phyloP scores from a whole-genome alignment of 129 eudicot species.

The Lonicera japonica region DNA sequence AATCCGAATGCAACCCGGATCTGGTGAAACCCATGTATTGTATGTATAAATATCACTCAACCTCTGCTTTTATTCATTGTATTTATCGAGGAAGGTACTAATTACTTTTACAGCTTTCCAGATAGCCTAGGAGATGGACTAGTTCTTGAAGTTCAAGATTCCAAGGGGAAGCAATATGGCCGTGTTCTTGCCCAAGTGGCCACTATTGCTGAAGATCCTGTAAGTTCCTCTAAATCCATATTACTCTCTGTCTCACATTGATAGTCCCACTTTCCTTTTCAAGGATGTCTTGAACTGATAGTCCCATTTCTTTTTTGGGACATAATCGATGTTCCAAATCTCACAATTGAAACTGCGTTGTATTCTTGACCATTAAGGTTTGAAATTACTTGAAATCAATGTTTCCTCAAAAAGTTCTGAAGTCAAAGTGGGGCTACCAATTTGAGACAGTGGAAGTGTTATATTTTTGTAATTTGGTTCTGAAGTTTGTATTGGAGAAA shows the following conservation, averaged over 20 bases:
- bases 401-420: too few relatives aligned
- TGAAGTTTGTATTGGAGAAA: constrained; percentile 1
- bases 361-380: too few relatives aligned
- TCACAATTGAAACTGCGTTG: too few relatives aligned
- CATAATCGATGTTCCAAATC: too few relatives aligned
- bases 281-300: not conserved
- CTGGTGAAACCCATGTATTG: constrained; percentile 81
- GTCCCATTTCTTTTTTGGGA: too few relatives aligned
- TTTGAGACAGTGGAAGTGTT: not conserved
- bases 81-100: constrained; percentile 12
- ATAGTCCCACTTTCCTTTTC: too few relatives aligned
- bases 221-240: constrained; percentile 14
- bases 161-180: constrained; percentile 68
- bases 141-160: constrained; percentile 70
- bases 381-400: too few relatives aligned
- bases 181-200: constrained; percentile 85
- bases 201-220: constrained; percentile 75
- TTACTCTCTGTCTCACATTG: not conserved
- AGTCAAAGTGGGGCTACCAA: too few relatives aligned
- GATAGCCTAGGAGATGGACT: constrained; percentile 79
- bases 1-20: constrained; percentile 77
- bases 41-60: constrained; percentile 23
- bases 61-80: constrained; percentile 4
- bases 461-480: not conserved
- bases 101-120: constrained; percentile 62